Percentiles rank a stretch among this genome's conserved stretches.
Evolutionary conservation across 2,329 filamentous ascomycete genomes (phyloP).

Genomic region (Phoma sp.): DNA sequence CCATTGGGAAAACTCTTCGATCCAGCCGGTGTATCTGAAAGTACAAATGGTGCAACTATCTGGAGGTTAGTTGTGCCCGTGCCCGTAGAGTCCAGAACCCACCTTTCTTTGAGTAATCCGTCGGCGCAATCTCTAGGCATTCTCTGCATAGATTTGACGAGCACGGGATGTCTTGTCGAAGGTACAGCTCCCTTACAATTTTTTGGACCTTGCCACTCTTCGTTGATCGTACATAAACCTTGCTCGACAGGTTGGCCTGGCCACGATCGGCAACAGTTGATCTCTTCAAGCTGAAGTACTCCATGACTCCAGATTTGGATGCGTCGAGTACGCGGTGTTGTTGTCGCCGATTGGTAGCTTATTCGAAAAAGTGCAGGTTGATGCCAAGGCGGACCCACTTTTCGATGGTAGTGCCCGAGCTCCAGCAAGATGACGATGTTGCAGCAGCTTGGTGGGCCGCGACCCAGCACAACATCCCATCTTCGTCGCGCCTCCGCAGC

Average conservation of each 20-base stretch:
- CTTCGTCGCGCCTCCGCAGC: slow-evolving; percentile 24
- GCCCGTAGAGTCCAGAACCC: slow-evolving; percentile 17
- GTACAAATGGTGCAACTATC: slow-evolving; percentile 79
- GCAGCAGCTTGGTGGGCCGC: slow-evolving; percentile 38
- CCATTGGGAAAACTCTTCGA: slow-evolving; percentile 84
- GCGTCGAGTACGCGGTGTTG: slow-evolving; percentile 15
- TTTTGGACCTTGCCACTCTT: slow-evolving; percentile 98
- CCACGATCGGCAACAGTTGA: slow-evolving; percentile 61
- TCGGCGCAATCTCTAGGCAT: slow-evolving; percentile 77
- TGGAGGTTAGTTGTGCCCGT: slow-evolving; percentile 25
- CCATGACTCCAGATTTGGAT: slow-evolving; percentile 29
- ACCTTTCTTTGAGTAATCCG: slow-evolving; percentile 82
- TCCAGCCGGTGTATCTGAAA: slow-evolving; percentile 86
- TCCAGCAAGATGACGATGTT: slow-evolving; percentile 41
- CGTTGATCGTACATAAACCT: slow-evolving; percentile 93
- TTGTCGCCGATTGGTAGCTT: slow-evolving; percentile 18
- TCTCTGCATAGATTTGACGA: slow-evolving; percentile 85
- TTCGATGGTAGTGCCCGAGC: slow-evolving; percentile 14
- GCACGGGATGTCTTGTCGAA: slow-evolving; percentile 96
- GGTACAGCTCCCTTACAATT: slow-evolving; percentile 94
- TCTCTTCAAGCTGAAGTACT: slow-evolving; percentile 64
- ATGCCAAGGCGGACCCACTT: too few relatives aligned
- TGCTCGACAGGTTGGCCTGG: slow-evolving; percentile 85
- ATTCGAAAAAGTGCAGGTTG: slow-evolving; percentile 33
- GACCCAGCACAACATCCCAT: slow-evolving; percentile 39